These are phyloP conservation scores for Noccaea bulbosa DNA, from an alignment of 345 rosid genomes.

Conservation along the genomic window DNA sequence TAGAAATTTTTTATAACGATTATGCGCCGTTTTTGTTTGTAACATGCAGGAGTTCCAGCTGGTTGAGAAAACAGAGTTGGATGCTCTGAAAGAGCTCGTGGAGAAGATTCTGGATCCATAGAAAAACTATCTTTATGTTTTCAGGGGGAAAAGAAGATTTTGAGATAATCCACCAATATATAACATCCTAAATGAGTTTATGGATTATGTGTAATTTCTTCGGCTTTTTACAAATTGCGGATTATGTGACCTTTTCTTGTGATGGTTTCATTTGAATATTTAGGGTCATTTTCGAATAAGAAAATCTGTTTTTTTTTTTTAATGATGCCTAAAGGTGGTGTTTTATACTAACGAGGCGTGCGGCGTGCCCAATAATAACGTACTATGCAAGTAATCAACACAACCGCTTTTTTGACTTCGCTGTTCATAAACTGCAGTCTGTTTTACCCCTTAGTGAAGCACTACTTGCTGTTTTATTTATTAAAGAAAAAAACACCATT, in stretches of 20 bases:
- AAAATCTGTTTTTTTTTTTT: not conserved
- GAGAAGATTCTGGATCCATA: conserved; percentile 17
- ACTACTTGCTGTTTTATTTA: too few relatives aligned
- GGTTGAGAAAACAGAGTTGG: conserved; percentile 18
- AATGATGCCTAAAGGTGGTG: not conserved
- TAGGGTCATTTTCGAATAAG: not conserved
- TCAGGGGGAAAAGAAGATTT: not conserved
- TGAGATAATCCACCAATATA: not conserved
- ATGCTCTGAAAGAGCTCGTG: conserved; percentile 6
- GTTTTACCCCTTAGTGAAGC: too few relatives aligned
- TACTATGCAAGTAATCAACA: not conserved
- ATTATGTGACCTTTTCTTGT: conserved; percentile 5
- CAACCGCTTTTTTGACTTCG: not conserved
- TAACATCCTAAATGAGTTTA: not conserved
- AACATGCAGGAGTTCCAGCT: conserved; percentile 38
- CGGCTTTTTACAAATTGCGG: not conserved
- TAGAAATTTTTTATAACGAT: not conserved
- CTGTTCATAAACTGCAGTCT: not conserved
- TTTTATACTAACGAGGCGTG: not conserved
- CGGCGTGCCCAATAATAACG: not conserved
- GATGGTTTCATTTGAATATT: not conserved
- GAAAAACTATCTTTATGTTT: not conserved
- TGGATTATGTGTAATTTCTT: not conserved
- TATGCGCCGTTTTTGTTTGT: not conserved
- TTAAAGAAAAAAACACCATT: too few relatives aligned